phyloP scores from a whole-genome alignment of 2,329 filamentous ascomycete genomes.

The Tolypocladium endophyticum region DNA sequence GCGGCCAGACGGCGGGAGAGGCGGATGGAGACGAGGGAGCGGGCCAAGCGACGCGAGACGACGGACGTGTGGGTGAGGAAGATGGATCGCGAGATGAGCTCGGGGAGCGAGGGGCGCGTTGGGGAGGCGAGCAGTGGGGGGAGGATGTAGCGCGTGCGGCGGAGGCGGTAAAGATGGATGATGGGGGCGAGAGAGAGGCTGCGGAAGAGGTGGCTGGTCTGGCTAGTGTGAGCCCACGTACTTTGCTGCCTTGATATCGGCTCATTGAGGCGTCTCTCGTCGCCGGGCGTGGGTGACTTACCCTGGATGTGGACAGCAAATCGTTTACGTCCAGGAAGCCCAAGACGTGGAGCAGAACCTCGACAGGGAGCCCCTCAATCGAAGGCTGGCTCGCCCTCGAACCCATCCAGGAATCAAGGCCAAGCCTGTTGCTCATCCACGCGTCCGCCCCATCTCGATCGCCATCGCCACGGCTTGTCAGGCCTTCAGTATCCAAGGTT shows the following conservation, averaged over 20 bases:
- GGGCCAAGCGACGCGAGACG: slow-evolving; percentile 51
- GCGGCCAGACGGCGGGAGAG: slow-evolving; percentile 50
- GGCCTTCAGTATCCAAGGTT: neutral
- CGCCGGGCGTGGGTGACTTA: slow-evolving; percentile 16
- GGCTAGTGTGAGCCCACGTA: neutral
- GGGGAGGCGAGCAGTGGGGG: slow-evolving; percentile 45
- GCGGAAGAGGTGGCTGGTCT: slow-evolving; percentile 55
- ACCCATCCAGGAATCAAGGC: neutral
- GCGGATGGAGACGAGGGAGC: slow-evolving; percentile 54
- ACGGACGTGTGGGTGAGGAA: slow-evolving; percentile 57
- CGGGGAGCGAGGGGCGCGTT: slow-evolving; percentile 46
- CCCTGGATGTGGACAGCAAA: slow-evolving; percentile 43
- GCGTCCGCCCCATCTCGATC: neutral
- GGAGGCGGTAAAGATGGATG: slow-evolving; percentile 52
- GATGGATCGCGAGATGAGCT: slow-evolving; percentile 54
- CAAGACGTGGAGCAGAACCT: slow-evolving; percentile 45
- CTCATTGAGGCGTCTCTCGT: neutral
- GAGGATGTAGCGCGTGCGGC: slow-evolving; percentile 42
- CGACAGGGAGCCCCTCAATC: slow-evolving; percentile 40
- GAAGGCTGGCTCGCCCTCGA: slow-evolving; percentile 3
- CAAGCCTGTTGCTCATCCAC: neutral
- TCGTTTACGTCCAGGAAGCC: slow-evolving; percentile 47
- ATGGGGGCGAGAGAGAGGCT: slow-evolving; percentile 53
- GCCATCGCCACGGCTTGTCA: neutral
- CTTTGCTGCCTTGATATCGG: too few species aligned